Base-by-base conservation (phyloP, 331 rosid genomes). In the Saraca asoca region DNA sequence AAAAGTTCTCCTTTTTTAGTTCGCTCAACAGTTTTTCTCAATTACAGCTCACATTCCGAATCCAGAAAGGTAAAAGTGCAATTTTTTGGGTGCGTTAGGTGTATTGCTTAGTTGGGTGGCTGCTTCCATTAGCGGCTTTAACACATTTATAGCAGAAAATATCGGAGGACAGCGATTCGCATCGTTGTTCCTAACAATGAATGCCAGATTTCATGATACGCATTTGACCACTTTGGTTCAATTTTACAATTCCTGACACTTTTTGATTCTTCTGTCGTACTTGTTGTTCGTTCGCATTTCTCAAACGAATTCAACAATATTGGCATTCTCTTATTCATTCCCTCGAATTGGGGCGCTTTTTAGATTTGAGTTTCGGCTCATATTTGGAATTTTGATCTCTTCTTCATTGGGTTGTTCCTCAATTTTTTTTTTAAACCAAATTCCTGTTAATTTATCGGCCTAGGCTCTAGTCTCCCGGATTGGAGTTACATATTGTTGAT, bases 11-110 rank as follows among this genome's bases (percentile, higher is more conserved):
- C 7, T 6, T 39, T 10, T 8, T 8, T 39, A 39, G 43, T 8
- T 7, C 7, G n/a, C 5, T 43, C 11, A 2, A 10, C 24, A 58
- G 11, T 65, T 74, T 42, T 29, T 58, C 2, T 46, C 72, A 39
- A 57, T 49, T 70, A 72, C 65, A 53, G 55, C 74, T 69, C 82
- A 62, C 72, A 19, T 66, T 58, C 51, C 14, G 7, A 70, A 51
- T 67, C 75, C 73, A 13, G 35, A 58, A 59, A 68, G 68, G 75
- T 48, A 12, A 45, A 56, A 54, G 43, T 61, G 12, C 29, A 33
- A 56, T 6, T 51, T 19, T 38, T 20, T 19, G 49, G 58, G 6
- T 53, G 48, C 9, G 70, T 10, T 52, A 44, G 63, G 53, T 55
- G 19, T 10, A 5, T 74, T 74, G 76, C 75, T 61, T 65, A 48